Evolutionary conservation across 805 yeast species (phyloP).

Genomic region (Candida bentonensis): DNA sequence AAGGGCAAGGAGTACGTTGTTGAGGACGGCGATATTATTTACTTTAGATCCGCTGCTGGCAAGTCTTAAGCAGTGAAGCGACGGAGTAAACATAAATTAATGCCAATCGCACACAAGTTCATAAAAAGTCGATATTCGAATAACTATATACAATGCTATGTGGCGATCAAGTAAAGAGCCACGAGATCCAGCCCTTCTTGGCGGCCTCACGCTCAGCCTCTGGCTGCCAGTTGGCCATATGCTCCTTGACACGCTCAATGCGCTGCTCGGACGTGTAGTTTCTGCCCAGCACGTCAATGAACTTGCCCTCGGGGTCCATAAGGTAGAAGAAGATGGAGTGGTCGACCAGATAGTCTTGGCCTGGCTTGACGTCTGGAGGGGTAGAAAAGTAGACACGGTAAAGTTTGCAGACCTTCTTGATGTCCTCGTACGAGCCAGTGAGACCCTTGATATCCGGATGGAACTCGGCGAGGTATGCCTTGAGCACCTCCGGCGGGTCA

Average conservation of each 20-base stretch:
- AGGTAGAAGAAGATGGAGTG: slow-evolving; percentile 94
- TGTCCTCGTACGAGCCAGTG: slow-evolving; percentile 79
- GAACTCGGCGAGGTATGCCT: slow-evolving; percentile 75
- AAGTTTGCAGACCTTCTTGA: slow-evolving; percentile 73
- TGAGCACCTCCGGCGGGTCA: slow-evolving; percentile 75
- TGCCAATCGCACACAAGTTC: no score
- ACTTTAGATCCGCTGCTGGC: slow-evolving; percentile 90
- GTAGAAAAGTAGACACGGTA: slow-evolving; percentile 96
- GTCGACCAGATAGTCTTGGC: slow-evolving; percentile 92
- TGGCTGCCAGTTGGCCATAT: slow-evolving; percentile 65
- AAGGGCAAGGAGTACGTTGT: slow-evolving; percentile 94
- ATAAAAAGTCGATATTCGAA: no score
- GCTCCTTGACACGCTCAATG: slow-evolving; percentile 58
- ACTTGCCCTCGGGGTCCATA: slow-evolving; percentile 97
- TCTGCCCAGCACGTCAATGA: slow-evolving; percentile 88
- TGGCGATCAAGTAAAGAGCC: not conserved
- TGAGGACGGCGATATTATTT: slow-evolving; percentile 87
- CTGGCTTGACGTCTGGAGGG: slow-evolving; percentile 85
- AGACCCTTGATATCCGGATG: slow-evolving; percentile 81
- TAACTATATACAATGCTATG: no score
- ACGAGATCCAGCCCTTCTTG: not conserved
- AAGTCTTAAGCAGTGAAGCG: slow-evolving; percentile 33
- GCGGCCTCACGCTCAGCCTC: not conserved
- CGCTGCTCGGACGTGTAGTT: slow-evolving; percentile 73
- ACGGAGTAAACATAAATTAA: not conserved